Conservation (phyloP, 2,329 filamentous ascomycete genomes). For the Epichloe sibirici region DNA sequence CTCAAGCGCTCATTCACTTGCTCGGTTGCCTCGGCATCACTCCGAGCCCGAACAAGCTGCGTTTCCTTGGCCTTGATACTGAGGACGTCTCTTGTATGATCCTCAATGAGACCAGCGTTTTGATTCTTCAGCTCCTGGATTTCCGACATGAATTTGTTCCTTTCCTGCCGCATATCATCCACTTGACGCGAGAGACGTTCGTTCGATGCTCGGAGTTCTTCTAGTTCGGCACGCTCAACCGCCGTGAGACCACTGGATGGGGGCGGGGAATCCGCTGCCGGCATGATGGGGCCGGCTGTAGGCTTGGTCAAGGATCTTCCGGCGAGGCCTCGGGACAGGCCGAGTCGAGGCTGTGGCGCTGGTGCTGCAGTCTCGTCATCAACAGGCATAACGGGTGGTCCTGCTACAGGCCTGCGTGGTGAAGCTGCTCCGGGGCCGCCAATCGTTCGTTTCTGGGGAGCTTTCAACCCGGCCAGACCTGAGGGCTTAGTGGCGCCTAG, state of each 20-base stretch:
- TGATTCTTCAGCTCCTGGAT: constrained; percentile 93
- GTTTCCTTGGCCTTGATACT: constrained; percentile 98
- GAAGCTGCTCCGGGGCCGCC: constrained; percentile 38
- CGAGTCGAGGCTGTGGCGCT: constrained; percentile 50
- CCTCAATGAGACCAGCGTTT: constrained; percentile 92
- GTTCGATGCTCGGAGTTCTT: constrained; percentile 74
- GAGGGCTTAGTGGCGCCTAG: constrained; percentile 42
- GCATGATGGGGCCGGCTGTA: constrained; percentile 34
- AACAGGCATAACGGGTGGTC: constrained; percentile 33
- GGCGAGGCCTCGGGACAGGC: constrained; percentile 67
- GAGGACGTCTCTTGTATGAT: constrained; percentile 87
- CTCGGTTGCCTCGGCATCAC: constrained; percentile 81
- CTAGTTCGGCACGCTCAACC: constrained; percentile 83
- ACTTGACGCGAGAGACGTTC: constrained; percentile 63
- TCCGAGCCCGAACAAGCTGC: constrained; percentile 81
- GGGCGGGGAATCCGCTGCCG: constrained; percentile 43
- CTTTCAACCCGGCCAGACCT: constrained; percentile 45
- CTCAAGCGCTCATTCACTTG: constrained; percentile 72
- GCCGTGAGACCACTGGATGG: constrained; percentile 55
- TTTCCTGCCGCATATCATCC: constrained; percentile 73
- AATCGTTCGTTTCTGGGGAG: constrained; percentile 43
- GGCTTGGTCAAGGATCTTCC: constrained; percentile 77
- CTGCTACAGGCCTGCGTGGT: constrained; percentile 38
- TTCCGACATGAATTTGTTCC: constrained; percentile 70
- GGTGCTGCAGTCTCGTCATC: constrained; percentile 48